Percentiles rank a stretch among this genome's conserved stretches.
phyloP scores from a whole-genome alignment of 176 grass and related monocot genomes.

The Cocos nucifera region DNA sequence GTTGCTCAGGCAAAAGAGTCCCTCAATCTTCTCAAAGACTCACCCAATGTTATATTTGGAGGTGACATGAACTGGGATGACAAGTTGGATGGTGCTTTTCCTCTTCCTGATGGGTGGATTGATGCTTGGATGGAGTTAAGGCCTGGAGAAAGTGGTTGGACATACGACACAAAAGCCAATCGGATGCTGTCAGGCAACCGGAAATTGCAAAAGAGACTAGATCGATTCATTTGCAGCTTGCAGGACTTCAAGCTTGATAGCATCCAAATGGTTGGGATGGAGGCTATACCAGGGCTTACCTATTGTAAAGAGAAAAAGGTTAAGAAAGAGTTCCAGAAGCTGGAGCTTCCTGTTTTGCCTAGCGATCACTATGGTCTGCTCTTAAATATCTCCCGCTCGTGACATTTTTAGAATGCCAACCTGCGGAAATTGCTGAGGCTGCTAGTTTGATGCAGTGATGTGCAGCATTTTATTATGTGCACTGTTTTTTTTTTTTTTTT shows the following conservation, averaged over 20 bases:
- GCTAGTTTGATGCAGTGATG: too few relatives aligned
- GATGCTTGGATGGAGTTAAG: conserved; percentile 66
- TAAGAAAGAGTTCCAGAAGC: conserved; percentile 25
- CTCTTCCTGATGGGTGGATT: conserved; percentile 47
- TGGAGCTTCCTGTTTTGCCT: conserved; percentile 61
- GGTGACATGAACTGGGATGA: conserved; percentile 99
- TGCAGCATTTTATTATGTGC: too few relatives aligned
- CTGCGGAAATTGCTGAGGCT: too few relatives aligned
- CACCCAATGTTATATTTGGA: conserved; percentile 44
- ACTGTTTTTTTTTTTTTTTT: too few relatives aligned
- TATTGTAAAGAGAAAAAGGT: conserved; percentile 66
- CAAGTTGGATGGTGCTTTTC: conserved; percentile 56
- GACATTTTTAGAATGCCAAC: background rate
- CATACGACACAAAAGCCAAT: conserved; percentile 69
- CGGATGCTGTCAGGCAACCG: conserved; percentile 56
- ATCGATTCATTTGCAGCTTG: conserved; percentile 49
- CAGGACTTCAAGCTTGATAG: conserved; percentile 43
- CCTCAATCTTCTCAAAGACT: conserved; percentile 30
- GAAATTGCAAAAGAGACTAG: conserved; percentile 61
- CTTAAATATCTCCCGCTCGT: conserved; percentile 28
- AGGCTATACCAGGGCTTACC: conserved; percentile 48
- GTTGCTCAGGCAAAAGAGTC: conserved; percentile 50
- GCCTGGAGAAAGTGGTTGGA: conserved; percentile 59
- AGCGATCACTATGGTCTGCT: conserved; percentile 86
- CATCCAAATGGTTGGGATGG: conserved; percentile 81